Evolutionary conservation across 768 basidiomycete species (phyloP).

Genomic region (Boletus subcaerulescens): DNA sequence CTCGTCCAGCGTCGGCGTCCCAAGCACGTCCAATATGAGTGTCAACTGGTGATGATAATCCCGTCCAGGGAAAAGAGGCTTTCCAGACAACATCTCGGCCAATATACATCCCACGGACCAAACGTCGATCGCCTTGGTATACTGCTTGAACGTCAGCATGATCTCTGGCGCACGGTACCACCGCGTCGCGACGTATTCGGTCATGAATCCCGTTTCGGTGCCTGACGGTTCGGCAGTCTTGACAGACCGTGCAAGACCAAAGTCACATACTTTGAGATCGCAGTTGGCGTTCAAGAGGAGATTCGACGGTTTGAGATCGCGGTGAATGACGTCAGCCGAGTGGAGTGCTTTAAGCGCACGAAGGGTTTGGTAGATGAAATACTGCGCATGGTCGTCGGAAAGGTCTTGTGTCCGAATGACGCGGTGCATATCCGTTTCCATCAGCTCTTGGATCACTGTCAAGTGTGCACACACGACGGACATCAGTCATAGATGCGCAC

Average conservation of each 20-base stretch:
- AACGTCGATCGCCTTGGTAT: slow-evolving; percentile 92
- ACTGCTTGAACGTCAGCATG: slow-evolving; percentile 99
- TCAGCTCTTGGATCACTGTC: slow-evolving; percentile 84
- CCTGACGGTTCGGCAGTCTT: slow-evolving; percentile 83
- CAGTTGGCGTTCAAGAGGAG: slow-evolving; percentile 97
- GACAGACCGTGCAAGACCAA: slow-evolving; percentile 89
- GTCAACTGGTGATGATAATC: slow-evolving; percentile 96
- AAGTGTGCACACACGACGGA: background rate
- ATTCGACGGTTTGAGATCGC: slow-evolving; percentile 97
- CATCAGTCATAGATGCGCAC: slow-evolving; percentile 1
- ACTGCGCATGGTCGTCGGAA: slow-evolving; percentile 93
- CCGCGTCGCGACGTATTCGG: slow-evolving; percentile 95
- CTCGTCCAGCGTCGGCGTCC: slow-evolving; percentile 95
- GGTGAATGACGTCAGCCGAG: slow-evolving; percentile 93
- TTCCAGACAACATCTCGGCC: slow-evolving; percentile 96
- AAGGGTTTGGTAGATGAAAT: slow-evolving; percentile 92
- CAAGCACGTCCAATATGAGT: slow-evolving; percentile 93
- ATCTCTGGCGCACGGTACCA: slow-evolving; percentile 99
- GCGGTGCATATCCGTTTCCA: slow-evolving; percentile 97
- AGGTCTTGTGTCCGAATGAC: slow-evolving; percentile 94
- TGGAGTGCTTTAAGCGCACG: slow-evolving; percentile 95
- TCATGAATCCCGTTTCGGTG: slow-evolving; percentile 88
- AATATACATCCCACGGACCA: slow-evolving; percentile 89
- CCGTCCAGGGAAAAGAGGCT: slow-evolving; percentile 94
- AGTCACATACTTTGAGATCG: slow-evolving; percentile 93